Conservation (phyloP, 805 yeast species). For the Candida verbasci region DNA sequence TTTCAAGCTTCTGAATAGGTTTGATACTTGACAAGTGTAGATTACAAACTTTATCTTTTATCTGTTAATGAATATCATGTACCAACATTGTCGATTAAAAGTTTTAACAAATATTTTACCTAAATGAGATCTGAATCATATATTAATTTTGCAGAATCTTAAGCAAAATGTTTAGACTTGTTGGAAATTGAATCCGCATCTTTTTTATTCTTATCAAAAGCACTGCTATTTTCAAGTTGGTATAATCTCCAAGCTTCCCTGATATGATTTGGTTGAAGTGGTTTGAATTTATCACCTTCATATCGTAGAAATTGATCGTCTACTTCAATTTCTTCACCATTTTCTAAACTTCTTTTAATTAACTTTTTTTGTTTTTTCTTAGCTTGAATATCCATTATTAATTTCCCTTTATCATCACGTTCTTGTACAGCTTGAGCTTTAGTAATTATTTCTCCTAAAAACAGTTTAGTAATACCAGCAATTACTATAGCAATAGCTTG, state of each 20-base stretch:
- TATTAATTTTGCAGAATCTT: too few relatives aligned
- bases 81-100: too few relatives aligned
- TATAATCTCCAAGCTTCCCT: conserved; percentile 85
- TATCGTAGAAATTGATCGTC: conserved; percentile 21
- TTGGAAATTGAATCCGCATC: background rate
- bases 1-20: too few relatives aligned
- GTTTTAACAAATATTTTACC: too few relatives aligned
- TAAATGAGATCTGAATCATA: too few relatives aligned
- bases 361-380: conserved; percentile 36
- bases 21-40: too few relatives aligned
- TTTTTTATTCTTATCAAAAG: background rate
- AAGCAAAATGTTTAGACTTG: background rate
- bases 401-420: conserved; percentile 43
- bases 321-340: conserved; percentile 31
- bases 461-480: conserved; percentile 83
- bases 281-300: conserved; percentile 46
- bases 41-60: too few relatives aligned
- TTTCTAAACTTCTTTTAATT: conserved; percentile 34
- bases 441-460: conserved; percentile 87
- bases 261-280: conserved; percentile 78
- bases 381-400: conserved; percentile 30
- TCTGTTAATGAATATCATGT: too few relatives aligned
- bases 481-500: conserved; percentile 75
- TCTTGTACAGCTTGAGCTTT: conserved; percentile 70
- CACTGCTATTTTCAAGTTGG: conserved; percentile 53